Percentiles rank a stretch among this genome's conserved stretches.
These are phyloP conservation scores for Abortiporus biennis DNA, from an alignment of 1,284 basidiomycete species.

Conservation along the genomic window DNA sequence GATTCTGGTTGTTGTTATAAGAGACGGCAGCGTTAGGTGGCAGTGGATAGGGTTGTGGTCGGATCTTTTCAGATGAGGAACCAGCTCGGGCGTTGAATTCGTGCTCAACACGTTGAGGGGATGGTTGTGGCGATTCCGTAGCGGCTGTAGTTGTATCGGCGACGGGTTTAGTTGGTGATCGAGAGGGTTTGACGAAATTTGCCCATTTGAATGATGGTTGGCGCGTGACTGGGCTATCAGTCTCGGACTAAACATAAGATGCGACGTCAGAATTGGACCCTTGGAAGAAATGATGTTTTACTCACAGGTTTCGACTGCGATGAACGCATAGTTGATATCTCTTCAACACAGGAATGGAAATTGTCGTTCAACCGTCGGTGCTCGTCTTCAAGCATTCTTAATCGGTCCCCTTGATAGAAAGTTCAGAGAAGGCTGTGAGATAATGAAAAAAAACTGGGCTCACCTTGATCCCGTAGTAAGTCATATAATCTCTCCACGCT, in stretches of 20 bases:
- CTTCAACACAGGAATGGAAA: conserved; percentile 59
- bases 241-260: conserved; percentile 9
- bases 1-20: conserved; percentile 3
- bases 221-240: conserved; percentile 44
- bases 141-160: conserved; percentile 28
- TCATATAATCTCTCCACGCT: conserved; percentile 66
- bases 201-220: conserved; percentile 83
- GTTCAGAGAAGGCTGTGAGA: no score
- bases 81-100: conserved; percentile 34
- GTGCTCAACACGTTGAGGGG: conserved; percentile 70
- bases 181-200: conserved; percentile 60
- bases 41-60: conserved; percentile 12
- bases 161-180: conserved; percentile 71
- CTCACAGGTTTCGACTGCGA: conserved; percentile 29
- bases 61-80: conserved; percentile 17
- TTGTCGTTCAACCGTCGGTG: conserved; percentile 61
- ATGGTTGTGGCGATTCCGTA: conserved; percentile 76
- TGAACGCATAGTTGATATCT: conserved; percentile 45
- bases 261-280: conserved; percentile 9
- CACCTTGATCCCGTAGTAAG: conserved; percentile 75
- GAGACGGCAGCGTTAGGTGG: not conserved
- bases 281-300: conserved; percentile 21
- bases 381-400: conserved; percentile 69
- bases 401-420: conserved; percentile 56
- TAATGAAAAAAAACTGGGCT: no score